These are phyloP conservation scores for Lentinula aciculospora DNA, from an alignment of 768 basidiomycete species.

Conservation along the genomic window DNA sequence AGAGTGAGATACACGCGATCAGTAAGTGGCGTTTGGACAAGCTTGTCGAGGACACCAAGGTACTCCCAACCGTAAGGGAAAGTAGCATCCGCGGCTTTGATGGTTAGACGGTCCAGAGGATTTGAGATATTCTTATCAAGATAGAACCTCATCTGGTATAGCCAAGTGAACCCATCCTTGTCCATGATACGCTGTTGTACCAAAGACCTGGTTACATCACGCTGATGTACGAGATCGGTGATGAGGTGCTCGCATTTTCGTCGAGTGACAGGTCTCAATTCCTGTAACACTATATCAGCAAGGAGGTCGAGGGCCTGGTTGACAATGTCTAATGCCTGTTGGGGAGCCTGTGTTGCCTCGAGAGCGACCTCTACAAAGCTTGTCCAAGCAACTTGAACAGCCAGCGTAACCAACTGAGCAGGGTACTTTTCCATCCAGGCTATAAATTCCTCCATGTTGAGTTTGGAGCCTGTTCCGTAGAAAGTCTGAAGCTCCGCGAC, in stretches of 20 bases:
- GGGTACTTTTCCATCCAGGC: conserved; percentile 92
- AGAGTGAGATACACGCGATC: conserved; percentile 95
- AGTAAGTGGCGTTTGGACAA: conserved; percentile 97
- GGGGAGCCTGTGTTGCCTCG: conserved; percentile 48
- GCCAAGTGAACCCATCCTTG: conserved; percentile 79
- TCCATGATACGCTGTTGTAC: conserved; percentile 60
- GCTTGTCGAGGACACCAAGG: conserved; percentile 90
- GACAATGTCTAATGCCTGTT: conserved; percentile 67
- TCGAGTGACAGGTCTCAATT: conserved; percentile 85
- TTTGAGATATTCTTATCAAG: conserved; percentile 66
- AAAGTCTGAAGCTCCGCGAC: conserved; percentile 77
- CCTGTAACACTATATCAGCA: conserved; percentile 93
- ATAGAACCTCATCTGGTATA: conserved; percentile 99
- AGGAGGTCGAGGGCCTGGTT: conserved; percentile 85
- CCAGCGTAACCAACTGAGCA: conserved; percentile 94
- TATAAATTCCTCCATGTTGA: conserved; percentile 70
- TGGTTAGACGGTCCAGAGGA: conserved; percentile 73
- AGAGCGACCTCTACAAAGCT: conserved; percentile 70
- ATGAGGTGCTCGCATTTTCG: conserved; percentile 98
- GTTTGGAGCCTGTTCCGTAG: conserved; percentile 58
- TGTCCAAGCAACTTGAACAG: conserved; percentile 95
- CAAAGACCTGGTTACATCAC: conserved; percentile 86
- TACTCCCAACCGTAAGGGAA: conserved; percentile 99
- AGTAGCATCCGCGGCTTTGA: conserved; percentile 83
- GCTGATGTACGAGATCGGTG: conserved; percentile 96